Percentiles rank a stretch among this genome's conserved stretches.
phyloP scores from a whole-genome alignment of 2,329 filamentous ascomycete species.

The Microcyclosporella mali region DNA sequence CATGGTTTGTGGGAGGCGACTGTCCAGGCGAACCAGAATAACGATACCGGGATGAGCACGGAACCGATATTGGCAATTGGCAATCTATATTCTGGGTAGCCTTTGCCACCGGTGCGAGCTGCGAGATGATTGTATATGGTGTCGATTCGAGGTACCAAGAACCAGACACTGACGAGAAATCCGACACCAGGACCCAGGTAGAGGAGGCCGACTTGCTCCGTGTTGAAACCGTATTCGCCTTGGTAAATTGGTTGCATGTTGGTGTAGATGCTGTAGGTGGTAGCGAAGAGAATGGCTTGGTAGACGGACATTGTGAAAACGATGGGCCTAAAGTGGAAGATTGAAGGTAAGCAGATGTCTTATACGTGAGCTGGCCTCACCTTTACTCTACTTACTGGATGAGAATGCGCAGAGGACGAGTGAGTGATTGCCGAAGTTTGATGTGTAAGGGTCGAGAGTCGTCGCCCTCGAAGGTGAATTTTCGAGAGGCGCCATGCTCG shows the following conservation, averaged over 20 bases:
- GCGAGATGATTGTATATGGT: slow-evolving; percentile 42
- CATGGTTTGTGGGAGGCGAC: slow-evolving; percentile 39
- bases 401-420: slow-evolving; percentile 39
- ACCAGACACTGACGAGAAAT: slow-evolving; percentile 41
- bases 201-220: slow-evolving; percentile 41
- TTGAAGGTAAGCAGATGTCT: too few species aligned
- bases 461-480: slow-evolving; percentile 40
- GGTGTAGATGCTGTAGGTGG: slow-evolving; percentile 44
- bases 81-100: slow-evolving; percentile 40
- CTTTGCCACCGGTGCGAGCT: slow-evolving; percentile 35
- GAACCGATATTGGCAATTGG: slow-evolving; percentile 43
- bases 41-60: slow-evolving; percentile 37
- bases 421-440: slow-evolving; percentile 36
- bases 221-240: slow-evolving; percentile 40
- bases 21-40: slow-evolving; percentile 43
- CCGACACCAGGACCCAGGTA: slow-evolving; percentile 43
- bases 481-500: slow-evolving; percentile 32
- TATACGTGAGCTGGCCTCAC: too few species aligned
- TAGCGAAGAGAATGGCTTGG: slow-evolving; percentile 44
- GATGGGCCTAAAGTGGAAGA: too few species aligned
- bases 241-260: slow-evolving; percentile 45
- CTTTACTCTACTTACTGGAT: too few species aligned
- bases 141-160: slow-evolving; percentile 44
- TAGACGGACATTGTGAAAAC: slow-evolving; percentile 43
- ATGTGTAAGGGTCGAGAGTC: slow-evolving; percentile 34